These are phyloP conservation scores for Epicoccum sorghinum DNA, from an alignment of 2,329 filamentous ascomycete species.

Conservation along the genomic window DNA sequence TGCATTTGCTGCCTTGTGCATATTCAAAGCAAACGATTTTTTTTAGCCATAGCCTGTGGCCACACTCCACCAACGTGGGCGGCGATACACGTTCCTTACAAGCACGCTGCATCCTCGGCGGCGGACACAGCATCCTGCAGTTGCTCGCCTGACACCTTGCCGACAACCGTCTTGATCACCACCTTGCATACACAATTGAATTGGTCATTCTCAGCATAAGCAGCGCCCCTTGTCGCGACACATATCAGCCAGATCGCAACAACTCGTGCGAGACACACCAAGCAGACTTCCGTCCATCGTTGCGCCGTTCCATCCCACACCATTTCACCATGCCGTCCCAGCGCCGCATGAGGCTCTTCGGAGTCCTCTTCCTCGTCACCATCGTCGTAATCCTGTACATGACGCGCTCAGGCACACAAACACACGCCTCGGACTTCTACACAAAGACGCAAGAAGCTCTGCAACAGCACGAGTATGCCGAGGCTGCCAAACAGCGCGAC, in stretches of 20 bases:
- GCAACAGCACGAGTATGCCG: constrained; percentile 44
- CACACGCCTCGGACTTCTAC: constrained; percentile 62
- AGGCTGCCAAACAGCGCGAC: constrained; percentile 54
- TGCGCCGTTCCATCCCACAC: not conserved
- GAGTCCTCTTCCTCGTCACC: constrained; percentile 67
- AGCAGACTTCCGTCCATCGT: constrained; percentile 1
- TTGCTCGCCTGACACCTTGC: constrained; percentile 12
- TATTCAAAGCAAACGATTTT: not conserved
- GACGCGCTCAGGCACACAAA: constrained; percentile 64
- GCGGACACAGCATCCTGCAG: constrained; percentile 10
- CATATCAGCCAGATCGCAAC: not conserved
- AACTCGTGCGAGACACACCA: constrained; percentile 12
- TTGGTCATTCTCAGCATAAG: not conserved
- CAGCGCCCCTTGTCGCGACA: not conserved
- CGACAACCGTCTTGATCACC: constrained; percentile 5
- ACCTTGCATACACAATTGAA: constrained; percentile 15
- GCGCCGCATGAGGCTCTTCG: constrained; percentile 71
- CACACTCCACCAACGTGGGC: not conserved
- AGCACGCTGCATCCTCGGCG: constrained; percentile 1
- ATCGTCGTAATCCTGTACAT: constrained; percentile 76
- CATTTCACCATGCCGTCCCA: constrained; percentile 44
- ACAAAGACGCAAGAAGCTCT: constrained; percentile 62
- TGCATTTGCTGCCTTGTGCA: not conserved
- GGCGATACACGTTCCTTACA: constrained; percentile 4
- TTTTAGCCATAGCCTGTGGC: not conserved